Percentiles rank a stretch among this genome's conserved stretches.
phyloP scores from a whole-genome alignment of 768 basidiomycete species.

The Russula compacta region DNA sequence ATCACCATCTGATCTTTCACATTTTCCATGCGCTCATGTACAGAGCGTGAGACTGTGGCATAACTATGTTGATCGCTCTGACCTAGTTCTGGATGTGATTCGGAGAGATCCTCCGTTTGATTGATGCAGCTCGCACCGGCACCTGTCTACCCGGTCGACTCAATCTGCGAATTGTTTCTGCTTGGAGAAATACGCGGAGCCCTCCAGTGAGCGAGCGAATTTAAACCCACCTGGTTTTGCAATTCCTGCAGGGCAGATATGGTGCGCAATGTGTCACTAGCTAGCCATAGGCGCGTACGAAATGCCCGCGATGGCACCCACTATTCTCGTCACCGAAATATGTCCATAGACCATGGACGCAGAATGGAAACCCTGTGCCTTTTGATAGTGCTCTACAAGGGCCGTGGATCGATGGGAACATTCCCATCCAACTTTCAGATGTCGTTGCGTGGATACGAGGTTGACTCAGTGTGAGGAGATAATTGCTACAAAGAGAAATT shows the following conservation, averaged over 20 bases:
- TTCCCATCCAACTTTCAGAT: not conserved
- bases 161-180: no score
- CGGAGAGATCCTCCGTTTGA: not conserved
- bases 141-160: not conserved
- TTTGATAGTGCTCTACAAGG: not conserved
- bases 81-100: not conserved
- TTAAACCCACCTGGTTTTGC: no score
- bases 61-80: not conserved
- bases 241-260: no score
- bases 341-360: not conserved
- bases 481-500: not conserved
- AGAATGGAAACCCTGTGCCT: not conserved
- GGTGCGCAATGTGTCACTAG: not conserved
- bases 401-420: not conserved
- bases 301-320: no score
- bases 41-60: not conserved
- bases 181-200: no score
- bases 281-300: no score
- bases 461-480: not conserved
- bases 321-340: no score
- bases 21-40: not conserved
- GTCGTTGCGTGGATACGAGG: not conserved
- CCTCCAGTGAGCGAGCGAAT: no score
- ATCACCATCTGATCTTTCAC: not conserved
- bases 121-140: not conserved